These are phyloP conservation scores for Teunomyces funiuensis DNA, from an alignment of 805 yeast genomes.

Conservation along the genomic window DNA sequence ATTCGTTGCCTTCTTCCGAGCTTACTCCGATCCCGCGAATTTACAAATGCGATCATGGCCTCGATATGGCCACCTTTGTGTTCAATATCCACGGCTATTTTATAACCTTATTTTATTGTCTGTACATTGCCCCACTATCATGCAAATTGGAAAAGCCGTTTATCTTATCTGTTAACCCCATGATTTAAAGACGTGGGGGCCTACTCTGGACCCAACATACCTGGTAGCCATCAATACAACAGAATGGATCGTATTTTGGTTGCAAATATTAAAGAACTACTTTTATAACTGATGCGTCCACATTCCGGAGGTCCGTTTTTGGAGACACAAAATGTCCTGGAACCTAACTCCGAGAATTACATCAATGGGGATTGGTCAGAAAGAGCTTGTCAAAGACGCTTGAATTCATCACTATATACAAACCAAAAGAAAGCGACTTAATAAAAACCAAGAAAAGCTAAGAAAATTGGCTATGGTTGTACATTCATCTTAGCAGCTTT, in stretches of 20 bases:
- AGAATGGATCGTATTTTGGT: neutral
- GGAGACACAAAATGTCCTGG: conserved; percentile 1
- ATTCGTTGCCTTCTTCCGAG: neutral
- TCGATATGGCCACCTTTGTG: neutral
- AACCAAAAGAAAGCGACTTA: no score
- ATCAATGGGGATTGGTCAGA: conserved; percentile 2
- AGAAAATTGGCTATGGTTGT: neutral
- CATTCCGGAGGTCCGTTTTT: neutral
- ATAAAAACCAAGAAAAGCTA: no score
- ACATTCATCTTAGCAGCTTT: conserved; percentile 47
- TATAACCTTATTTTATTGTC: conserved; percentile 2
- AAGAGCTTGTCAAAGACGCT: neutral
- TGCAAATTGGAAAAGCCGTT: neutral
- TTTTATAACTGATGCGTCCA: neutral
- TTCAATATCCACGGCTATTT: neutral
- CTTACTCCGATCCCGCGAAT: neutral
- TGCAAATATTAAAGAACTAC: neutral
- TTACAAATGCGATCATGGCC: neutral
- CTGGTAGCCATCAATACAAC: neutral
- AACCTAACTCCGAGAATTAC: conserved; percentile 2
- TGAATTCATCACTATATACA: neutral
- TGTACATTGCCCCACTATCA: conserved; percentile 3
- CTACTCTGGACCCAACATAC: no score
- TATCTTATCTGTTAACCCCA: neutral
- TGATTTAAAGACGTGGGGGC: neutral